Evolutionary conservation across 805 yeast species (phyloP).

Genomic region (Ogataea wickerhamii): DNA sequence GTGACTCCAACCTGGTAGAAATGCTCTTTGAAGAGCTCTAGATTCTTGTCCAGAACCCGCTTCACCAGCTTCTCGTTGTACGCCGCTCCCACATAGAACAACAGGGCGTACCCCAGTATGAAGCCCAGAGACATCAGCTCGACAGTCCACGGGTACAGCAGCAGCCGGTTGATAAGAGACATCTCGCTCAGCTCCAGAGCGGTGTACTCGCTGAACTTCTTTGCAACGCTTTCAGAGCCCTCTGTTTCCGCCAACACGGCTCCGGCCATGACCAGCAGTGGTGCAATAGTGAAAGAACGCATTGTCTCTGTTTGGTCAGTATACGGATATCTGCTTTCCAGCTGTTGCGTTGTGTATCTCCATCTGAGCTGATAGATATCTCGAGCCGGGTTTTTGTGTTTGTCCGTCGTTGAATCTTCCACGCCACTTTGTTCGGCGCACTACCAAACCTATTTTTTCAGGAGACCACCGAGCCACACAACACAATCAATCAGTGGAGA

Average conservation of each 20-base stretch:
- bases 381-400: too few relatives aligned
- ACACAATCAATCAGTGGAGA: too few relatives aligned
- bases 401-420: too few relatives aligned
- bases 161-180: constrained; percentile 56
- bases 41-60: constrained; percentile 43
- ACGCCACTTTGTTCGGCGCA: too few relatives aligned
- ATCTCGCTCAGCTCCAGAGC: constrained; percentile 55
- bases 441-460: too few relatives aligned
- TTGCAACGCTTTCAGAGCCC: constrained; percentile 9
- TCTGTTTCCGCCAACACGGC: constrained; percentile 5
- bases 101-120: constrained; percentile 44
- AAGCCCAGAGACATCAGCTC: constrained; percentile 58
- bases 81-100: constrained; percentile 56
- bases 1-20: constrained; percentile 76
- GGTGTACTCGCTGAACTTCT: constrained; percentile 28
- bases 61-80: constrained; percentile 57
- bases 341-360: too few relatives aligned
- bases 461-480: too few relatives aligned
- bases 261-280: constrained; percentile 2
- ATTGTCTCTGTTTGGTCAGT: too few relatives aligned
- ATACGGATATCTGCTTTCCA: too few relatives aligned
- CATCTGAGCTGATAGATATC: too few relatives aligned
- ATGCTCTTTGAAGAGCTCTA: constrained; percentile 55
- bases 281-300: too few relatives aligned
- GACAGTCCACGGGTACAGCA: constrained; percentile 68